Conservation (phyloP, 495 filamentous ascomycete genomes). For the Schizothecium vesticola region DNA sequence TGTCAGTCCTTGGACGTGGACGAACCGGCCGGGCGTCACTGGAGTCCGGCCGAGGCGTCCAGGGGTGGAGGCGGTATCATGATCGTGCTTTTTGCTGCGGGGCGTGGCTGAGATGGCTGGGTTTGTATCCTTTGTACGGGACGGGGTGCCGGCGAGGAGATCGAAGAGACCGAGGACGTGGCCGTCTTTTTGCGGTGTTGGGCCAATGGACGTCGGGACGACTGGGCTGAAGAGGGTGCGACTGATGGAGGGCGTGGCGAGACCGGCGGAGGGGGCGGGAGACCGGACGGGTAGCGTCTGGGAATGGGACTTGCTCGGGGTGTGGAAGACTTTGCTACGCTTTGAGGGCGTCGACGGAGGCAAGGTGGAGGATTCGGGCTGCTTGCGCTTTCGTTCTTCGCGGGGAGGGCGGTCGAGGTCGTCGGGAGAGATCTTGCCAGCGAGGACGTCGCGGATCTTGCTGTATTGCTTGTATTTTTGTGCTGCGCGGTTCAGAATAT, state of each 20-base stretch:
- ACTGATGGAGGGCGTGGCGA: conserved; percentile 55
- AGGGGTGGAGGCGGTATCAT: neutral
- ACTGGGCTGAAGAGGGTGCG: conserved; percentile 55
- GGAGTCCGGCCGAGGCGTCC: conserved; percentile 28
- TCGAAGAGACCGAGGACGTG: conserved; percentile 89
- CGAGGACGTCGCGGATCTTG: conserved; percentile 57
- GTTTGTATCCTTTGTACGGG: conserved; percentile 15
- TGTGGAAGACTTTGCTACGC: conserved; percentile 24
- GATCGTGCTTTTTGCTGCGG: conserved; percentile 17
- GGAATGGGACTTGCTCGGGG: conserved; percentile 35
- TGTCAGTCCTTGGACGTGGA: conserved; percentile 53
- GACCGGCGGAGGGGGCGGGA: conserved; percentile 44
- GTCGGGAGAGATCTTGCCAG: conserved; percentile 42
- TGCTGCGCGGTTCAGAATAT: conserved; percentile 41
- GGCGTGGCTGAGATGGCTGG: conserved; percentile 39
- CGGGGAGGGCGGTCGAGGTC: conserved; percentile 32
- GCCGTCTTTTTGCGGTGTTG: conserved; percentile 88
- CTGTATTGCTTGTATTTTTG: conserved; percentile 90
- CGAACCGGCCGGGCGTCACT: conserved; percentile 43
- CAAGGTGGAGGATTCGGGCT: conserved; percentile 29
- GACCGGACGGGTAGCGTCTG: conserved; percentile 17
- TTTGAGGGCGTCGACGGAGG: conserved; percentile 47
- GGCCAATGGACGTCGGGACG: conserved; percentile 58
- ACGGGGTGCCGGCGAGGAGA: conserved; percentile 56
- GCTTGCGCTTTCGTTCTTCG: conserved; percentile 28